These are phyloP conservation scores for Bryum argenteum DNA, from an alignment of 225 moss, liverwort and hornwort genomes.

Conservation along the genomic window DNA sequence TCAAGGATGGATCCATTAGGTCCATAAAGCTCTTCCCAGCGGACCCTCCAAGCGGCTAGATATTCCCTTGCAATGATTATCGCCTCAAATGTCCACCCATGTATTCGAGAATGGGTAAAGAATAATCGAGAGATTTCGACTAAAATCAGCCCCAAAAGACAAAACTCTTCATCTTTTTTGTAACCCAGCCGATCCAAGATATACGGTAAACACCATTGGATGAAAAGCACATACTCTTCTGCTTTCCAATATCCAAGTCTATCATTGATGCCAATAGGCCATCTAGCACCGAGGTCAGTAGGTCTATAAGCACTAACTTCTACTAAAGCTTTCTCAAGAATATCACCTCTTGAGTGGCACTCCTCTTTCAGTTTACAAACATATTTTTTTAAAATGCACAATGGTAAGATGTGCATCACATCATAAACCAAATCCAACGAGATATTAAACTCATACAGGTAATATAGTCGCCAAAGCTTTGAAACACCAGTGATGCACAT, in stretches of 20 bases:
- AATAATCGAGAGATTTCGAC: neutral
- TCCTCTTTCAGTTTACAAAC: neutral
- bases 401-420: neutral
- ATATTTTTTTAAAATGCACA: neutral
- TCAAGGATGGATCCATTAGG: neutral
- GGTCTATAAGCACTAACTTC: neutral
- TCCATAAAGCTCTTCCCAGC: neutral
- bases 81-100: neutral
- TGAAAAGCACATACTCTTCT: neutral
- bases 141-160: neutral
- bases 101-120: neutral
- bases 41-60: neutral
- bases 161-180: neutral
- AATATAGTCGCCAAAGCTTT: neutral
- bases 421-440: too few relatives aligned
- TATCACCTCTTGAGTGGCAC: neutral
- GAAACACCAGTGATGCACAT: neutral
- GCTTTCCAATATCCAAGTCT: neutral
- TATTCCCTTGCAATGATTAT: neutral
- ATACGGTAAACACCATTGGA: neutral
- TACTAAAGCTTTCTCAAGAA: neutral
- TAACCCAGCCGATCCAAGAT: neutral
- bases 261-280: neutral
- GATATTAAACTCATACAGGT: neutral
- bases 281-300: neutral